Percentiles rank a stretch among this genome's conserved stretches.
Evolutionary conservation across 768 basidiomycete genomes (phyloP).

Genomic region (Pilatotrama ljubarskyi): DNA sequence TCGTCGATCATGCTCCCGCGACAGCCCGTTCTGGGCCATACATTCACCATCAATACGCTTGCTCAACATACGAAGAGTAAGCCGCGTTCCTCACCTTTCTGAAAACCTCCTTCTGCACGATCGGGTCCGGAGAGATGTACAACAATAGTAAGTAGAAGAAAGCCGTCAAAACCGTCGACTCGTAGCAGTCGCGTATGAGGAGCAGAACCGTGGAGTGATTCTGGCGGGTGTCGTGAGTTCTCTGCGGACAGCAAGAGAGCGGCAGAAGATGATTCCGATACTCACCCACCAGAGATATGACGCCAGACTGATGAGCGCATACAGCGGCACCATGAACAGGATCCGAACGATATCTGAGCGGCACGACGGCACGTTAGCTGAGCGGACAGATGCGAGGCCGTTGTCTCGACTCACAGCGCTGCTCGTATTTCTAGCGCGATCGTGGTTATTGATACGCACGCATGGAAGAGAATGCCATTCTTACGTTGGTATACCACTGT

Average conservation of each 20-base stretch:
- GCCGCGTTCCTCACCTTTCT: slow-evolving; percentile 35
- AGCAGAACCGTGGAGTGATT: slow-evolving; percentile 69
- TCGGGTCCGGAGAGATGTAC: slow-evolving; percentile 64
- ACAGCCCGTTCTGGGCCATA: slow-evolving; percentile 44
- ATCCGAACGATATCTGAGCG: slow-evolving; percentile 66
- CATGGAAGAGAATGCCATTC: slow-evolving; percentile 22
- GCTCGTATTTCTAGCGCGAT: slow-evolving; percentile 58
- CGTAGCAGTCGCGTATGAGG: slow-evolving; percentile 72
- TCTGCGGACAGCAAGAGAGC: not conserved
- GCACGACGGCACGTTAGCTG: not conserved
- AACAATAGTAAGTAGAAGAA: slow-evolving; percentile 78
- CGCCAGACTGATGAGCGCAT: slow-evolving; percentile 64
- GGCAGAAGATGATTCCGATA: slow-evolving; percentile 4
- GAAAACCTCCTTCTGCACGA: slow-evolving; percentile 63
- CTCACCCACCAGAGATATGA: slow-evolving; percentile 74
- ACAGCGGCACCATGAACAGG: slow-evolving; percentile 78
- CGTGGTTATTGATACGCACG: not conserved
- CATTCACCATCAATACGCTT: not conserved
- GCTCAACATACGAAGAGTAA: not conserved
- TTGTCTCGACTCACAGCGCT: slow-evolving; percentile 50
- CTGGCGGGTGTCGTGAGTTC: slow-evolving; percentile 30
- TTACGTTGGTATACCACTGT: slow-evolving; percentile 68
- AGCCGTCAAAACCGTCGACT: slow-evolving; percentile 70
- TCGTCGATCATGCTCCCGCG: slow-evolving; percentile 51
- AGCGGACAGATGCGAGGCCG: not conserved